phyloP scores from a whole-genome alignment of 257 asterid species.

The Voacanga thouarsii region DNA sequence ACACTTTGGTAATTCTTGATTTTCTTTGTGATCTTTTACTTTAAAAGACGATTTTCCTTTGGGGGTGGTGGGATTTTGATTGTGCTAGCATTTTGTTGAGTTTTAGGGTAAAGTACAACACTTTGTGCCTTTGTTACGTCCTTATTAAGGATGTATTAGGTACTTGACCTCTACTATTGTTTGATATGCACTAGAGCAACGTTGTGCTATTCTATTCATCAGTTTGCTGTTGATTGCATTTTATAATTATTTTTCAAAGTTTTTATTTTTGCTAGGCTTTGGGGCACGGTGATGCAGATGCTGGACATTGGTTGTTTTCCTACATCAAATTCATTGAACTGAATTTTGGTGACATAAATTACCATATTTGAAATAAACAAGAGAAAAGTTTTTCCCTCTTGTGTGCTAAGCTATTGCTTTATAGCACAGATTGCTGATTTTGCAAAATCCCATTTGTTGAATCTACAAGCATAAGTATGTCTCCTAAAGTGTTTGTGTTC shows the following conservation, averaged over 20 bases:
- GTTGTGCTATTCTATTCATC: too few relatives aligned
- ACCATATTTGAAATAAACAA: neutral
- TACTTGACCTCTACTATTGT: neutral
- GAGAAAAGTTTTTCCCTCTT: neutral
- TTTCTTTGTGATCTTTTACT: neutral
- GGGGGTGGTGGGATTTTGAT: neutral
- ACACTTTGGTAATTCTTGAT: neutral
- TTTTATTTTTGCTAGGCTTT: neutral
- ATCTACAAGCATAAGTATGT: neutral
- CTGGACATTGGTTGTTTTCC: too few relatives aligned
- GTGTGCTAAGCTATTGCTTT: neutral
- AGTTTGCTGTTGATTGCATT: neutral
- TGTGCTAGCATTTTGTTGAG: neutral
- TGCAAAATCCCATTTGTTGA: neutral
- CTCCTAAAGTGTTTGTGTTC: neutral
- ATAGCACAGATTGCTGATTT: neutral
- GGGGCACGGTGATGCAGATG: too few relatives aligned
- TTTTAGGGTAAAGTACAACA: conserved; percentile 3
- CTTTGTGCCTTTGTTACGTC: conserved; percentile 6
- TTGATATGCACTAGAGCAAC: neutral
- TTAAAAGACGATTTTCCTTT: neutral
- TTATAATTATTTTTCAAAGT: neutral
- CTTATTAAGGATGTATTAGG: neutral
- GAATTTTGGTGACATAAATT: neutral
- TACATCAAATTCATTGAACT: neutral